phyloP scores from a whole-genome alignment of 2,329 filamentous ascomycete genomes.

The Zymoseptoria tritici region DNA sequence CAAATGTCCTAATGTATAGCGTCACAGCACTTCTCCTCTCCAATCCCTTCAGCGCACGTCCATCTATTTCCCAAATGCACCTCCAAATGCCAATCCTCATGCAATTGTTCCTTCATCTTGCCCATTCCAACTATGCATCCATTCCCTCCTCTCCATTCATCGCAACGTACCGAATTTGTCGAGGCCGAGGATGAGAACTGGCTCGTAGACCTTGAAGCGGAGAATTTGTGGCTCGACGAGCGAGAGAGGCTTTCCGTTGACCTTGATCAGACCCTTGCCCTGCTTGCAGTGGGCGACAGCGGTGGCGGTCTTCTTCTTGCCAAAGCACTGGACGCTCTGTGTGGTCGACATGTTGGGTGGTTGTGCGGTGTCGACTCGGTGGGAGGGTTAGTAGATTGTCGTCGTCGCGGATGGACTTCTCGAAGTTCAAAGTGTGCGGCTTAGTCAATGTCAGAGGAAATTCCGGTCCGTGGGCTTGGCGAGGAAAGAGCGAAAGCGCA shows the following conservation, averaged over 20 bases:
- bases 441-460: neutral
- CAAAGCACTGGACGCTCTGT: constrained; percentile 77
- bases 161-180: constrained; percentile 75
- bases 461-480: constrained; percentile 4
- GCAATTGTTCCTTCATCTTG: neutral
- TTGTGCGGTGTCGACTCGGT: constrained; percentile 6
- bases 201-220: constrained; percentile 99
- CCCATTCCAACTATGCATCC: neutral
- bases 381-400: constrained; percentile 7
- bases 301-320: constrained; percentile 64
- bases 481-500: neutral
- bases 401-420: constrained; percentile 4
- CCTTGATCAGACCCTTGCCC: constrained; percentile 90
- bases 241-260: constrained; percentile 92
- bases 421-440: constrained; percentile 5
- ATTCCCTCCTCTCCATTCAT: neutral
- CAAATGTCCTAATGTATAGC: constrained; percentile 3
- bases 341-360: constrained; percentile 57
- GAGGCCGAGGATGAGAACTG: constrained; percentile 89
- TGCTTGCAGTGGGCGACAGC: constrained; percentile 92
- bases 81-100: constrained; percentile 1
- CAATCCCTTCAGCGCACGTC: constrained; percentile 1
- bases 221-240: constrained; percentile 95
- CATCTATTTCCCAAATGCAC: neutral
- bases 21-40: constrained; percentile 4